Conservation (phyloP, 2,329 filamentous ascomycete genomes). For the Pseudogymnoascus sp. region DNA sequence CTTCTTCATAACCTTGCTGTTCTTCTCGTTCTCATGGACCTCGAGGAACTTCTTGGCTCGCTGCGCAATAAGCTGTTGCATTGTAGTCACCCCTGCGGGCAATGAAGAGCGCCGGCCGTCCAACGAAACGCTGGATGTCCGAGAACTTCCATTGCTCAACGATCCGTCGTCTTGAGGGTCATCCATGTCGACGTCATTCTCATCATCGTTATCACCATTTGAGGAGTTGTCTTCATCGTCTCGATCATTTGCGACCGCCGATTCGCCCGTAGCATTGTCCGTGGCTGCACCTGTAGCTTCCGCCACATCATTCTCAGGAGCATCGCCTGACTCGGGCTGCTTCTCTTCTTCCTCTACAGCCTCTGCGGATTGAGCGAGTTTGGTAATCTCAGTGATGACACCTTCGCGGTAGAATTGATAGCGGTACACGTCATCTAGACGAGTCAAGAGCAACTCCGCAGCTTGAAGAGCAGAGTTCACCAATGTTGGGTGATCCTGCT, state of each 20-base stretch:
- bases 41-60: constrained; percentile 80
- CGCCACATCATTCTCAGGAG: constrained; percentile 15
- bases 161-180: constrained; percentile 41
- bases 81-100: constrained; percentile 44
- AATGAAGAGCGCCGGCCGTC: constrained; percentile 46
- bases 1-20: constrained; percentile 64
- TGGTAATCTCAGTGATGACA: constrained; percentile 83
- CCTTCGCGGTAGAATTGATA: constrained; percentile 98
- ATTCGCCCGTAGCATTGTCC: constrained; percentile 26
- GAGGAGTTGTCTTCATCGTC: constrained; percentile 42
- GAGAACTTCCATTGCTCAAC: constrained; percentile 39
- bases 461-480: constrained; percentile 85
- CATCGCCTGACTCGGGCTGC: constrained; percentile 13
- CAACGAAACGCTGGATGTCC: constrained; percentile 58
- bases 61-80: constrained; percentile 66
- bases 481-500: constrained; percentile 83
- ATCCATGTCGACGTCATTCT: constrained; percentile 44
- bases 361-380: constrained; percentile 51
- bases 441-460: constrained; percentile 76
- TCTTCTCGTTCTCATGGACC: constrained; percentile 69
- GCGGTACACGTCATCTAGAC: constrained; percentile 80
- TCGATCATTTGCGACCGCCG: background rate
- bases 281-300: constrained; percentile 17
- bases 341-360: constrained; percentile 14
- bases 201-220: constrained; percentile 45